phyloP scores from a whole-genome alignment of 2,329 filamentous ascomycete species.

The Cladosporium halotolerans region DNA sequence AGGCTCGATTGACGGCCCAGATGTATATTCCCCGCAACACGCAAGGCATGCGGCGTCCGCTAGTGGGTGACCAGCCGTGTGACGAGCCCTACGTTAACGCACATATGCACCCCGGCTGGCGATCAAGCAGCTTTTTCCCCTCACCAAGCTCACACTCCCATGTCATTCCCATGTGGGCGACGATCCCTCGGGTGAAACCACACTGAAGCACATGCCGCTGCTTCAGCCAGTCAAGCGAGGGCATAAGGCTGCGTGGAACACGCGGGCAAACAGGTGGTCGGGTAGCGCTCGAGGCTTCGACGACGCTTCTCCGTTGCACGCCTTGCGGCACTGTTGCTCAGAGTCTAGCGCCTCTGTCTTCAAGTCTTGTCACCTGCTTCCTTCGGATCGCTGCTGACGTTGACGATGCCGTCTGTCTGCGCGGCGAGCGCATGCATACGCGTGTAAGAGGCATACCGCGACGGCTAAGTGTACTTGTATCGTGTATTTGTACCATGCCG shows the following conservation, averaged over 20 bases:
- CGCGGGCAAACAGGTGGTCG: too few relatives aligned
- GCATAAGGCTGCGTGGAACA: too few relatives aligned
- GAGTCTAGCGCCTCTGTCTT: not conserved
- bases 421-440: not conserved
- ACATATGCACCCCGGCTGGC: not conserved
- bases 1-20: too few relatives aligned
- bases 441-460: not conserved
- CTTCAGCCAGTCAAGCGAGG: too few relatives aligned
- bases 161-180: not conserved
- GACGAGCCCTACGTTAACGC: conserved; percentile 3
- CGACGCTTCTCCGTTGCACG: not conserved
- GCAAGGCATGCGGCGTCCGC: not conserved
- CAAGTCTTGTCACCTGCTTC: not conserved
- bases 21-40: too few relatives aligned
- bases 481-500: conserved; percentile 2
- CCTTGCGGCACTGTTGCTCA: too few relatives aligned
- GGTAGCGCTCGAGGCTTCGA: not conserved
- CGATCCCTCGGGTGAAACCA: too few relatives aligned
- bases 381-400: not conserved
- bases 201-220: too few relatives aligned
- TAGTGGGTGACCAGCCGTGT: not conserved
- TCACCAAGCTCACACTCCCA: not conserved
- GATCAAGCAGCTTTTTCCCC: conserved; percentile 3
- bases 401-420: not conserved
- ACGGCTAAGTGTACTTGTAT: conserved; percentile 5